phyloP scores from a whole-genome alignment of 768 basidiomycete species.

The Boletus sp. region DNA sequence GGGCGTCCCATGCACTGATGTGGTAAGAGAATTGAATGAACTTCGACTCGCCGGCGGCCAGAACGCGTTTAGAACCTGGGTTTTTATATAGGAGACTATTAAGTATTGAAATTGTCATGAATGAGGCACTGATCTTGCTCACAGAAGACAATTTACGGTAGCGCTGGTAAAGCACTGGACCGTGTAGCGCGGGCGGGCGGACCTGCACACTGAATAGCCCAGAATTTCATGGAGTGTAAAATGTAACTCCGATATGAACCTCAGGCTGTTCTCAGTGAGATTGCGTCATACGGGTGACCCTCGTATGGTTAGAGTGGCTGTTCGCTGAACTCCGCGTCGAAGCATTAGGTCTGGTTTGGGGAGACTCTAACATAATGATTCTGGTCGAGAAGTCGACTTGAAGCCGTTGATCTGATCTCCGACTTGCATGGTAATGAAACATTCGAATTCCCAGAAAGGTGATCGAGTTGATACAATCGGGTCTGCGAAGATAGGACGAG shows the following conservation, averaged over 20 bases:
- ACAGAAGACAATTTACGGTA: not conserved
- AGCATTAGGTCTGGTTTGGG: not conserved
- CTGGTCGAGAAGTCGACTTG: not conserved
- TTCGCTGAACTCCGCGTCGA: not conserved
- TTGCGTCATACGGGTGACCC: not conserved
- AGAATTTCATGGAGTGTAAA: not conserved
- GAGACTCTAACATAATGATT: not conserved
- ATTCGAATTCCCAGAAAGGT: not conserved
- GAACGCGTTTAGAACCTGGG: not conserved
- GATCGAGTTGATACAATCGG: not conserved
- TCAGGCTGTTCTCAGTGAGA: no score
- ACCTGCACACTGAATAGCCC: not conserved
- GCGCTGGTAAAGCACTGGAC: not conserved
- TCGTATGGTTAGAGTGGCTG: not conserved
- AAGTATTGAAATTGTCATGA: not conserved
- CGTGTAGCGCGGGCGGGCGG: not conserved
- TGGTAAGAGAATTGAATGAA: not conserved
- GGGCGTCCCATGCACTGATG: not conserved
- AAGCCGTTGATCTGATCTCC: not conserved
- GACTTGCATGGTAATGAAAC: not conserved
- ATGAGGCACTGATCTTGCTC: not conserved
- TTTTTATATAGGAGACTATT: not conserved
- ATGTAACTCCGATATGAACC: not conserved
- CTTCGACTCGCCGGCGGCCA: not conserved
- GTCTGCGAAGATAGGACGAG: not conserved